Conservation (phyloP, 371 early-diverging fungal species). For the Actinomortierella ambigua region DNA sequence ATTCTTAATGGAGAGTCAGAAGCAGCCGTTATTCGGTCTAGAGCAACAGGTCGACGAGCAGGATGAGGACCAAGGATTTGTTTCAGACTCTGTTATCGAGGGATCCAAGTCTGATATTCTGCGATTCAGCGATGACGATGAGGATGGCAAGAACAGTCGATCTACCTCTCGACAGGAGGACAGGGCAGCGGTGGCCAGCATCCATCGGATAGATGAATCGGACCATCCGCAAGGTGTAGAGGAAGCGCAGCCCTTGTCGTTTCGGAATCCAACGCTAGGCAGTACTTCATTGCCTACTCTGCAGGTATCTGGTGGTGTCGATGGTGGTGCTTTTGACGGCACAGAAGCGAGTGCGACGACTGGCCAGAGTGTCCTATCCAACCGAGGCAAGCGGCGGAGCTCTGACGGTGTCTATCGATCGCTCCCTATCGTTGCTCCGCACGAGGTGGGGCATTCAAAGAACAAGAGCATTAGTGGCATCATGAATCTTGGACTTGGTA, state of each 20-base stretch:
- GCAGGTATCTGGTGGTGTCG: not conserved
- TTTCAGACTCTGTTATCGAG: constrained; percentile 36
- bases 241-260: constrained; percentile 7
- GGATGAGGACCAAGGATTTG: constrained; percentile 34
- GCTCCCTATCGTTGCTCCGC: constrained; percentile 2
- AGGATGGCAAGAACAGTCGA: too few species aligned
- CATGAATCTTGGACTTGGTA: constrained; percentile 6
- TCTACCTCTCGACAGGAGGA: constrained; percentile 11
- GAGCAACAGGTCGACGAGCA: too few species aligned
- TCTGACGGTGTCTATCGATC: constrained; percentile 20
- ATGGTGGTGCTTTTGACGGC: not conserved
- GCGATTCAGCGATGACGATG: too few species aligned
- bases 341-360: not conserved
- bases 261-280: not conserved
- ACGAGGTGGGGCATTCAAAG: not conserved
- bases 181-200: constrained; percentile 3
- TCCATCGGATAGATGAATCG: constrained; percentile 14
- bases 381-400: constrained; percentile 15
- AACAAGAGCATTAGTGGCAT: constrained; percentile 17
- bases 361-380: not conserved
- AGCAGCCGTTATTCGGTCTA: too few species aligned
- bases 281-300: not conserved
- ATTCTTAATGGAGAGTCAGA: not conserved
- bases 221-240: constrained; percentile 20
- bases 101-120: too few species aligned